These are phyloP conservation scores for Termitomyces sp. DNA, from an alignment of 768 basidiomycete species.

Conservation along the genomic window DNA sequence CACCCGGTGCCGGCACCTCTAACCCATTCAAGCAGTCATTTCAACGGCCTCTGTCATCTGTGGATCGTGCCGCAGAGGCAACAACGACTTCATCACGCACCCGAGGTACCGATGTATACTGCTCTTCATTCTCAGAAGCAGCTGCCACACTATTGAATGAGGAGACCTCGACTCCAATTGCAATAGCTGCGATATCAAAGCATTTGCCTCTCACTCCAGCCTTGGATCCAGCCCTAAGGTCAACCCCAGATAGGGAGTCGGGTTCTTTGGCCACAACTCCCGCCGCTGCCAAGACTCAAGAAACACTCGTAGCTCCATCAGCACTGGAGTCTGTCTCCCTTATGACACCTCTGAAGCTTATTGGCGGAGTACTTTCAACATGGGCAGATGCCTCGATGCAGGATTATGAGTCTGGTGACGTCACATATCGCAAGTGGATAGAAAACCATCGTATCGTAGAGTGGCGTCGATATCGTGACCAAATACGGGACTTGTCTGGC, in stretches of 20 bases:
- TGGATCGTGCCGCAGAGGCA: neutral
- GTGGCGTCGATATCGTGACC: conserved; percentile 2
- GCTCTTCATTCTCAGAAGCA: neutral
- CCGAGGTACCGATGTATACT: neutral
- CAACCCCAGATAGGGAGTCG: no score
- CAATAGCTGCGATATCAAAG: neutral
- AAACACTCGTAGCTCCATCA: neutral
- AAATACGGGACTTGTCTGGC: neutral
- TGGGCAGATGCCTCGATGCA: neutral
- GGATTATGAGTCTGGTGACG: neutral
- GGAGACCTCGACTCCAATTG: neutral
- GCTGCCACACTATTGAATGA: neutral
- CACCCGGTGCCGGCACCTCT: no score
- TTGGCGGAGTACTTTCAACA: neutral
- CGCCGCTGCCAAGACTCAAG: no score
- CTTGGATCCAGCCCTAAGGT: neutral
- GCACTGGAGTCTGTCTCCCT: neutral
- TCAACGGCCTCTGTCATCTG: neutral
- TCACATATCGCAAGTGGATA: neutral
- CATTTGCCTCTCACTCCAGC: neutral
- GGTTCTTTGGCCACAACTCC: neutral
- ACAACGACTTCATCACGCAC: neutral
- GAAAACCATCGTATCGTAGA: neutral
- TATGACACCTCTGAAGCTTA: neutral
- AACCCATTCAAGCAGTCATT: neutral